phyloP scores from a whole-genome alignment of 345 rosid genomes.

The Laguncularia racemosa region DNA sequence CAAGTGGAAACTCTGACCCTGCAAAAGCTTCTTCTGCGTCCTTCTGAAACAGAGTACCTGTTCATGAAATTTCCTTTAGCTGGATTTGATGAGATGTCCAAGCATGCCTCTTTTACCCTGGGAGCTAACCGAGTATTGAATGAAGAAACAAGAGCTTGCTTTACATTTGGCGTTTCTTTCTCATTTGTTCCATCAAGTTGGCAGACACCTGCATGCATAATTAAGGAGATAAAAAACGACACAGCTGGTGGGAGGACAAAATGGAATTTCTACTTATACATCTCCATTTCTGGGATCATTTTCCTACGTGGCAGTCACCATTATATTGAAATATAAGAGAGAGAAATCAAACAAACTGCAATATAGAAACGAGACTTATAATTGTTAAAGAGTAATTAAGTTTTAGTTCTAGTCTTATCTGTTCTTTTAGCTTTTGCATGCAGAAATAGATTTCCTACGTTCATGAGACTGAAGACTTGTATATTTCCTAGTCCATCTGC shows the following conservation, averaged over 20 bases:
- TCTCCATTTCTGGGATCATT: not conserved
- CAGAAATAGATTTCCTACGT: too few relatives aligned
- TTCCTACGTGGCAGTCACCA: too few relatives aligned
- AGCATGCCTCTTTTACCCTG: conserved; percentile 42
- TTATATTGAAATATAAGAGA: too few relatives aligned
- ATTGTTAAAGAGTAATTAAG: too few relatives aligned
- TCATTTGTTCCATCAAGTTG: conserved; percentile 44
- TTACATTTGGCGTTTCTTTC: conserved; percentile 62
- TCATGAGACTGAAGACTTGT: too few relatives aligned
- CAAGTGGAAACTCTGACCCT: conserved; percentile 25
- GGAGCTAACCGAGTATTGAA: conserved; percentile 57
- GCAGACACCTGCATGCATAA: conserved; percentile 44
- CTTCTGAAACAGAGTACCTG: conserved; percentile 12
- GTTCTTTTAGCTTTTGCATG: too few relatives aligned
- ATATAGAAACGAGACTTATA: too few relatives aligned
- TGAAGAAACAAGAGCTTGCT: conserved; percentile 43
- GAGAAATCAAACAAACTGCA: too few relatives aligned
- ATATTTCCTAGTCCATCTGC: too few relatives aligned
- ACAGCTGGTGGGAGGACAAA: too few relatives aligned
- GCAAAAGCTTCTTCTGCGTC: conserved; percentile 7
- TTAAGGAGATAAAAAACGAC: not conserved
- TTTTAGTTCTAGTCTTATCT: too few relatives aligned
- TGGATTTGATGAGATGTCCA: conserved; percentile 18
- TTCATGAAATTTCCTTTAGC: conserved; percentile 11
- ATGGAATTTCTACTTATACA: not conserved